phyloP scores from a whole-genome alignment of 371 early-diverging fungal genomes.

The Actinomortierella ambigua region DNA sequence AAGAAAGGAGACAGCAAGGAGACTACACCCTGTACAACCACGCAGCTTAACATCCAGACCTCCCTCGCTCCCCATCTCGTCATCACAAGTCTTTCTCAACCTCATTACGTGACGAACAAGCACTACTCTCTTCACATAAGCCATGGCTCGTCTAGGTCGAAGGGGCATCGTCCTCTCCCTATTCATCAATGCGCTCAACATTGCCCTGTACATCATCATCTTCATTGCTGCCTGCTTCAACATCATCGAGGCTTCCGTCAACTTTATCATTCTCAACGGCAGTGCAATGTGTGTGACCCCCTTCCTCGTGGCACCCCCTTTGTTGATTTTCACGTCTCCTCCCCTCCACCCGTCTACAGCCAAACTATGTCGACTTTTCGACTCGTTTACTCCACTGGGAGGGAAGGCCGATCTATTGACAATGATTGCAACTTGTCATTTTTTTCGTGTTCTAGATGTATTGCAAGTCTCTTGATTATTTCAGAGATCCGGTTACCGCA shows the following conservation, averaged over 20 bases:
- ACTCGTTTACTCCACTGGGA: background rate
- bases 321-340: background rate
- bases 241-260: conserved; percentile 39
- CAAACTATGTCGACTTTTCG: too few relatives aligned
- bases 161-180: conserved; percentile 37
- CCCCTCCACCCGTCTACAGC: background rate
- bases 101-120: background rate
- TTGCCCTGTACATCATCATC: conserved; percentile 32
- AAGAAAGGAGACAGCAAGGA: background rate
- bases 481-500: conserved; percentile 42
- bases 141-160: conserved; percentile 34
- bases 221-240: conserved; percentile 40
- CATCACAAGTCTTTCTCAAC: background rate
- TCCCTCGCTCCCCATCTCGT: too few relatives aligned
- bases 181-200: conserved; percentile 40
- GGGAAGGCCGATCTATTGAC: background rate
- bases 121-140: background rate
- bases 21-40: background rate
- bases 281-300: conserved; percentile 28
- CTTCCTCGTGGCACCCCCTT: background rate
- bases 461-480: conserved; percentile 33
- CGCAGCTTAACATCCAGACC: too few relatives aligned
- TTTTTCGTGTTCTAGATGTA: conserved; percentile 4
- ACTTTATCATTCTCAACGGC: conserved; percentile 40
- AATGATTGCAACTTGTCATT: background rate